Base-by-base conservation (phyloP, 768 basidiomycete genomes). In the Hebeloma cylindrosporum region DNA sequence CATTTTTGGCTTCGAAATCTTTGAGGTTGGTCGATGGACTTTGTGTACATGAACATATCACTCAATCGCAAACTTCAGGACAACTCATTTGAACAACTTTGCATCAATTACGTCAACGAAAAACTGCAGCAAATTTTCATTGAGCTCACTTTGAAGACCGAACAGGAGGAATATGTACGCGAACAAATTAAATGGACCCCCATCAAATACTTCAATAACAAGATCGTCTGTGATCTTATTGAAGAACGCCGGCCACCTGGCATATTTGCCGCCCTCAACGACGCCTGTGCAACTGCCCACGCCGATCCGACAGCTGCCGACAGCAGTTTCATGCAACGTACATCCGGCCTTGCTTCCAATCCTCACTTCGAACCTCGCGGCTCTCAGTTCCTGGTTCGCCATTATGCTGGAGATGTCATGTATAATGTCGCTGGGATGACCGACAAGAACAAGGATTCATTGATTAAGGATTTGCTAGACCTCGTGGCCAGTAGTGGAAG, bases 61-160 rank as follows among this genome's bases (percentile, higher is more conserved):
- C 52, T 21, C 45, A 25, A 20, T 5, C 55, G 8, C 22, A 25
- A 7, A 17, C n/a, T 51, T 16, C 44, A 93, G 87, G 89, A 93
- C 64, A 95, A 95, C 66, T 93, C 91, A 4, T 93, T 94, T 60
- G 93, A 94, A 62, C 93, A 99, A 66, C 82, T 99, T 14, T 99
- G 96, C 72, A 99, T 99, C 77, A 99, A 99, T 73, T 99, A 99
- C 59, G 96, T 98, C 71, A 99, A 99, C 75, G 96, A 99, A 69
- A 99, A 99, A 69, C 78, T 99, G 18, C 95, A 99, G 58, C 95
- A 95, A 62, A 99, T 98, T 60, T 99, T 99, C 71, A 99, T 99
- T 59, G 94, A 99, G 65, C 76, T 99, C 38, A 99, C 96, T 0
- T 75, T 99, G 61, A 99, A 99, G 75, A 93, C 95, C 13, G 96